Conservation (phyloP, 2,329 filamentous ascomycete genomes). For the Cladosporium austrohemisphaericum region DNA sequence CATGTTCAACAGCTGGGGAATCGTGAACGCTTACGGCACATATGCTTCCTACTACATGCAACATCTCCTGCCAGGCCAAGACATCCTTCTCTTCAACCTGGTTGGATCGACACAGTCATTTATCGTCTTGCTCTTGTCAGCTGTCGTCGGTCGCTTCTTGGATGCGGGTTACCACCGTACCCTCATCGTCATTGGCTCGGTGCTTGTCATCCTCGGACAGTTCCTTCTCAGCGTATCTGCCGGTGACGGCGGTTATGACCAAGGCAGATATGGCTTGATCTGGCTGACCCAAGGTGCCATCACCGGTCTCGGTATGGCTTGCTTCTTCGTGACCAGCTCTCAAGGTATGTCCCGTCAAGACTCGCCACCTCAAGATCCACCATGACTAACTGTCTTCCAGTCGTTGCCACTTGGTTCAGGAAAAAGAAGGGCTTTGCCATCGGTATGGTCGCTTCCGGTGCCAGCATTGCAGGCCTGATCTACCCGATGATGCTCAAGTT, state of each 20-base stretch:
- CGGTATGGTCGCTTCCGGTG: conserved; percentile 50
- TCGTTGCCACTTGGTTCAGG: conserved; percentile 49
- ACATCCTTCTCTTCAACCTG: conserved; percentile 44
- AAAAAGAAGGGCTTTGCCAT: conserved; percentile 46
- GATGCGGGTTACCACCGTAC: conserved; percentile 44
- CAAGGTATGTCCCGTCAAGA: conserved; percentile 38
- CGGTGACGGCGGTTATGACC: conserved; percentile 33
- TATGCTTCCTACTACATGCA: conserved; percentile 49
- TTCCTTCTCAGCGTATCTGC: conserved; percentile 41
- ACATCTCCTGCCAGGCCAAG: conserved; percentile 38
- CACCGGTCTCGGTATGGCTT: conserved; percentile 49
- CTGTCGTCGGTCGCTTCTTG: conserved; percentile 45
- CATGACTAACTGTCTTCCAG: conserved; percentile 28
- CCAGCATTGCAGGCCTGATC: conserved; percentile 40
- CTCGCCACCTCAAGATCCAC: background rate
- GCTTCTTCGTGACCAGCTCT: conserved; percentile 50
- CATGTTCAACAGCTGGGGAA: conserved; percentile 44
- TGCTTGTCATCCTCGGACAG: conserved; percentile 43
- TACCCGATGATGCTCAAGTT: conserved; percentile 48
- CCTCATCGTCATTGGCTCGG: conserved; percentile 40
- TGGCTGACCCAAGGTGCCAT: conserved; percentile 48
- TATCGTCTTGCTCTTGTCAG: conserved; percentile 45
- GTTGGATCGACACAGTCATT: conserved; percentile 48
- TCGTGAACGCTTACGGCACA: conserved; percentile 50
- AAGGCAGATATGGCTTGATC: conserved; percentile 42